Conservation (phyloP, 768 basidiomycete species). For the Lactarius sanguifluus region DNA sequence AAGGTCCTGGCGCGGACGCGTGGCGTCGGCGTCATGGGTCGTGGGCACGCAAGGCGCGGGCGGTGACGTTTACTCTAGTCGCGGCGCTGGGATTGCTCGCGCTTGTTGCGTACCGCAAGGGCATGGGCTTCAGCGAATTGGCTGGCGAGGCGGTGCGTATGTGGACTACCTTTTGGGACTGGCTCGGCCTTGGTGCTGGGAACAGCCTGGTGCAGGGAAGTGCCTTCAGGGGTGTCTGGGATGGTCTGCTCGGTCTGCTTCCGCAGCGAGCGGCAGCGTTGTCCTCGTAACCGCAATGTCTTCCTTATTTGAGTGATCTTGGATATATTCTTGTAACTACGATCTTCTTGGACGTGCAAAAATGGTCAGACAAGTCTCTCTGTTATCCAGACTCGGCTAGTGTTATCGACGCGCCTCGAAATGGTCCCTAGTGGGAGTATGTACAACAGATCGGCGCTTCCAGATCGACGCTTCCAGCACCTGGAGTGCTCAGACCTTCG, state of each 20-base stretch:
- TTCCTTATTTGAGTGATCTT: neutral
- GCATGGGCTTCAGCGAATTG: neutral
- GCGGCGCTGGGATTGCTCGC: neutral
- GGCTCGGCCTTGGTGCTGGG: neutral
- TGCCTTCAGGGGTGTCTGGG: neutral
- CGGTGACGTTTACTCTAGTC: neutral
- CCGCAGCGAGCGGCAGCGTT: neutral
- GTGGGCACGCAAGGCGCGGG: neutral
- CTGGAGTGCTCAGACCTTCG: no score
- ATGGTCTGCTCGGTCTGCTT: neutral
- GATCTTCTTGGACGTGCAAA: neutral
- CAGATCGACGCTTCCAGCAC: no score
- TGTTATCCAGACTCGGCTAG: neutral
- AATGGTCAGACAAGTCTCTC: neutral
- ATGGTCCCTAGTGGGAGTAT: neutral
- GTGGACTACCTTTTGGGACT: neutral
- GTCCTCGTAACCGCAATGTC: neutral
- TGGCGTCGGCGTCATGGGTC: constrained; percentile 14
- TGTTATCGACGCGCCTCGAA: neutral
- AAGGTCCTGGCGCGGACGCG: constrained; percentile 6
- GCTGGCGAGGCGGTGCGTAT: neutral
- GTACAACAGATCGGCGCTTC: no score
- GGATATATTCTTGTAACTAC: neutral
- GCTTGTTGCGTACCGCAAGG: neutral
- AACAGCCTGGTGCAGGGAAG: neutral